Percentiles rank a stretch among this genome's conserved stretches.
Conservation (phyloP, 2,329 filamentous ascomycete species). For the Neofusicoccum parvum region DNA sequence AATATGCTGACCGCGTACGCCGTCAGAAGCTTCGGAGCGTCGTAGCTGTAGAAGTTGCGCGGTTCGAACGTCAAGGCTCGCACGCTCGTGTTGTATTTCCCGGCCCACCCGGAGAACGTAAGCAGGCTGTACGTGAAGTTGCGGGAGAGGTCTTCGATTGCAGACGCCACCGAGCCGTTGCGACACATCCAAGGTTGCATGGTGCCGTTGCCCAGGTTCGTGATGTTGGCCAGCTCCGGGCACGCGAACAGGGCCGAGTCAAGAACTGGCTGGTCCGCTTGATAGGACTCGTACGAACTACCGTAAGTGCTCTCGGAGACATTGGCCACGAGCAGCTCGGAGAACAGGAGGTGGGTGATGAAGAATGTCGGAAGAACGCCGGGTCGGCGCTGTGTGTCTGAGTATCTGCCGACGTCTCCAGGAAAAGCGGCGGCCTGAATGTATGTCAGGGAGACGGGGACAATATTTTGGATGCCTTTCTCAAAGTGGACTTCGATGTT, state of each 20-base stretch:
- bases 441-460: background rate
- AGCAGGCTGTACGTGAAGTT: background rate
- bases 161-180: background rate
- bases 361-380: too few species aligned
- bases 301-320: too few species aligned
- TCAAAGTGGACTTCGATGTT: background rate
- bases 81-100: background rate
- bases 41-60: background rate
- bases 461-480: background rate
- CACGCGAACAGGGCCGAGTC: too few species aligned
- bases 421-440: background rate
- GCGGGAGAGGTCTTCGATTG: conserved; percentile 1
- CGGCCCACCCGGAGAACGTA: background rate
- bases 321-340: background rate
- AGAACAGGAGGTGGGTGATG: background rate
- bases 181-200: background rate
- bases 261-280: too few species aligned
- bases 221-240: too few species aligned
- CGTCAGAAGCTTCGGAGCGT: background rate
- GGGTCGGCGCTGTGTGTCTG: background rate
- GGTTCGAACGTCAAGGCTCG: background rate
- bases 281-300: too few species aligned
- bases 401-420: background rate
- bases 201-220: background rate
- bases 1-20: background rate